These are phyloP conservation scores for Magnolia kwangsiensis DNA, from an alignment of 164 flowering plant genomes.

Conservation along the genomic window DNA sequence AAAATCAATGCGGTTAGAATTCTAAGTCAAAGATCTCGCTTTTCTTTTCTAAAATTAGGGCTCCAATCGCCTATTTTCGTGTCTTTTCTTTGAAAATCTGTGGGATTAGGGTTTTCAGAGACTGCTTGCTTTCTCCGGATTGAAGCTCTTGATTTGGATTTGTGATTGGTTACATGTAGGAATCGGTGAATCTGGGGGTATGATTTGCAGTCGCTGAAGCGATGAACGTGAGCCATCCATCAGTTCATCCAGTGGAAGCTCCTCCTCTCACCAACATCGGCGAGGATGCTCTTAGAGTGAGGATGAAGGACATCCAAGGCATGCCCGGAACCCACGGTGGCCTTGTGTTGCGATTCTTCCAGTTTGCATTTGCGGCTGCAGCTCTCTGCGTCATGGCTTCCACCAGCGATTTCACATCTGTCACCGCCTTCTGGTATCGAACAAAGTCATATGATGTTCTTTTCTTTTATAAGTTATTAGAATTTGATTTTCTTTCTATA, in stretches of 20 bases:
- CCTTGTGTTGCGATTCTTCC: conserved; percentile 47
- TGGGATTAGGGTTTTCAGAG: too few relatives aligned
- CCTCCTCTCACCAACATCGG: conserved; percentile 45
- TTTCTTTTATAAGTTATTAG: neutral
- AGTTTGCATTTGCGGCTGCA: conserved; percentile 59
- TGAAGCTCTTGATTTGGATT: too few relatives aligned
- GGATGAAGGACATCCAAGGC: conserved; percentile 86
- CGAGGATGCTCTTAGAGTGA: conserved; percentile 37
- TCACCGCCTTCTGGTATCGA: conserved; percentile 74
- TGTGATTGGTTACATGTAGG: too few relatives aligned
- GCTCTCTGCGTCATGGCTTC: conserved; percentile 72
- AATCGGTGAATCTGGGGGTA: too few relatives aligned
- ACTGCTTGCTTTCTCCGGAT: too few relatives aligned
- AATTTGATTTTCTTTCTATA: neutral
- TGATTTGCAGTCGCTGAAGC: conserved; percentile 3
- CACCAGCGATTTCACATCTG: conserved; percentile 74
- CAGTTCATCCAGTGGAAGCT: conserved; percentile 83
- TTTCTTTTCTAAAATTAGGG: too few relatives aligned
- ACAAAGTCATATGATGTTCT: neutral
- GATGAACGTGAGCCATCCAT: conserved; percentile 73
- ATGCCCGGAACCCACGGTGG: conserved; percentile 86
- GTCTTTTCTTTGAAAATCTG: too few relatives aligned
- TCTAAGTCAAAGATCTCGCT: too few relatives aligned
- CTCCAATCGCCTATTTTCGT: too few relatives aligned
- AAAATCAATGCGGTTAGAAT: too few relatives aligned